phyloP scores from a whole-genome alignment of 2,329 filamentous ascomycete species.

The Macrophomina phaseolina region DNA sequence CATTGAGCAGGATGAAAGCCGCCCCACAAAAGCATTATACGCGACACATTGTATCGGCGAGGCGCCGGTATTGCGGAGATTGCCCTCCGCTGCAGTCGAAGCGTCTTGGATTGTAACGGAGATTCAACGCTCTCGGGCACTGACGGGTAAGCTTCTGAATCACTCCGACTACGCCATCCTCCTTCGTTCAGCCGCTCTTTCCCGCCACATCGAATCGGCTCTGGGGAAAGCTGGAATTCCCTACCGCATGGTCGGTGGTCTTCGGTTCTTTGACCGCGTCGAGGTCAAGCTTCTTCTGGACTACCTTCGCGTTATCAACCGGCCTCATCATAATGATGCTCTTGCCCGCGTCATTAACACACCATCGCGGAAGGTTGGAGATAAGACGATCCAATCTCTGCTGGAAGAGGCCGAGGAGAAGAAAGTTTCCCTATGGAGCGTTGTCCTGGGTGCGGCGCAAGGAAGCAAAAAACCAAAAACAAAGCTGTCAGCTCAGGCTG shows the following conservation, averaged over 20 bases:
- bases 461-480: slow-evolving; percentile 58
- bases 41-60: slow-evolving; percentile 82
- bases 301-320: slow-evolving; percentile 83
- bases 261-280: slow-evolving; percentile 87
- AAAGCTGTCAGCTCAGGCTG: slow-evolving; percentile 61
- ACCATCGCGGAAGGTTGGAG: slow-evolving; percentile 80
- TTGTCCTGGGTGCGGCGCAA: slow-evolving; percentile 67
- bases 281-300: slow-evolving; percentile 89
- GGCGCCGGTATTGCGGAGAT: slow-evolving; percentile 76
- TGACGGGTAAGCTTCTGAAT: slow-evolving; percentile 76
- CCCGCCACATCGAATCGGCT: slow-evolving; percentile 82
- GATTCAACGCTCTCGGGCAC: slow-evolving; percentile 70
- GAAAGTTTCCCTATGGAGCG: slow-evolving; percentile 74
- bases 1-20: slow-evolving; percentile 84
- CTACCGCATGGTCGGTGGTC: slow-evolving; percentile 91
- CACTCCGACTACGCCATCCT: slow-evolving; percentile 84
- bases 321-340: slow-evolving; percentile 86
- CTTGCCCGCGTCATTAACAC: slow-evolving; percentile 83
- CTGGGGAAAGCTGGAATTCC: slow-evolving; percentile 81
- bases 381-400: slow-evolving; percentile 74
- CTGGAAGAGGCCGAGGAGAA: slow-evolving; percentile 76
- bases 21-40: slow-evolving; percentile 79
- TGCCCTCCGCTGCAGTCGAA: slow-evolving; percentile 74
- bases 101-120: slow-evolving; percentile 89
- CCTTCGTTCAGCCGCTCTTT: slow-evolving; percentile 82